Evolutionary conservation across 495 filamentous ascomycete genomes (phyloP).

Genomic region (Penicillium soppii): DNA sequence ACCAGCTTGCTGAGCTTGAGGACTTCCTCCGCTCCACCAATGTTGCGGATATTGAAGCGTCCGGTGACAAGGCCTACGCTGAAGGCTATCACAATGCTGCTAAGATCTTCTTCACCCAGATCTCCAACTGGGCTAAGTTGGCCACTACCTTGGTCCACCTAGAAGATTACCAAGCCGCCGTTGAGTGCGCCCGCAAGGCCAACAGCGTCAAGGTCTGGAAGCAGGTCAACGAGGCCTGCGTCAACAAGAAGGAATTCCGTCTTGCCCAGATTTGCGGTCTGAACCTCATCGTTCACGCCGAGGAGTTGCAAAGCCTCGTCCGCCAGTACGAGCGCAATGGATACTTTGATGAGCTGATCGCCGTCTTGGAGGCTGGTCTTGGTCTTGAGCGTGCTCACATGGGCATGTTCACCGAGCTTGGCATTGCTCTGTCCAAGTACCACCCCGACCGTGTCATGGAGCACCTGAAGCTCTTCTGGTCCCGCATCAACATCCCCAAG

Average conservation of each 20-base stretch:
- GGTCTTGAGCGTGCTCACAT: constrained; percentile 88
- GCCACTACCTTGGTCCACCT: constrained; percentile 96
- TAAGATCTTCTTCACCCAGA: constrained; percentile 98
- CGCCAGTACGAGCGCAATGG: constrained; percentile 96
- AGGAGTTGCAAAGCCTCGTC: constrained; percentile 90
- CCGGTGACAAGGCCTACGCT: constrained; percentile 95
- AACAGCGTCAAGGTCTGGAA: constrained; percentile 99
- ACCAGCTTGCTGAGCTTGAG: constrained; percentile 90
- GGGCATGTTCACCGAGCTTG: constrained; percentile 97
- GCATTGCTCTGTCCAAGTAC: constrained; percentile 93
- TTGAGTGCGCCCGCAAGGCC: constrained; percentile 97
- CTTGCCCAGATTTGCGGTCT: constrained; percentile 99
- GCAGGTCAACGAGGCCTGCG: constrained; percentile 96
- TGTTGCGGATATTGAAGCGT: constrained; percentile 91
- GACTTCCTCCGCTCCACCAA: constrained; percentile 95
- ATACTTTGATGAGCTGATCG: constrained; percentile 97
- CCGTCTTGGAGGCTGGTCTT: constrained; percentile 90
- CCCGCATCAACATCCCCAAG: constrained; percentile 97
- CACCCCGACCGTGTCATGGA: constrained; percentile 97
- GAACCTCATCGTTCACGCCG: constrained; percentile 97
- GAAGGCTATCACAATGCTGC: constrained; percentile 94
- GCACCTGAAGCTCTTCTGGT: constrained; percentile 99
- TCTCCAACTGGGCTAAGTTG: constrained; percentile 99
- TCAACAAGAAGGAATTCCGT: constrained; percentile 98
- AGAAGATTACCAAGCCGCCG: constrained; percentile 94